Evolutionary conservation across 768 basidiomycete species (phyloP), one percentile per base, ranked within the genome.

Genomic region (Lactarius hengduanensis): DNA sequence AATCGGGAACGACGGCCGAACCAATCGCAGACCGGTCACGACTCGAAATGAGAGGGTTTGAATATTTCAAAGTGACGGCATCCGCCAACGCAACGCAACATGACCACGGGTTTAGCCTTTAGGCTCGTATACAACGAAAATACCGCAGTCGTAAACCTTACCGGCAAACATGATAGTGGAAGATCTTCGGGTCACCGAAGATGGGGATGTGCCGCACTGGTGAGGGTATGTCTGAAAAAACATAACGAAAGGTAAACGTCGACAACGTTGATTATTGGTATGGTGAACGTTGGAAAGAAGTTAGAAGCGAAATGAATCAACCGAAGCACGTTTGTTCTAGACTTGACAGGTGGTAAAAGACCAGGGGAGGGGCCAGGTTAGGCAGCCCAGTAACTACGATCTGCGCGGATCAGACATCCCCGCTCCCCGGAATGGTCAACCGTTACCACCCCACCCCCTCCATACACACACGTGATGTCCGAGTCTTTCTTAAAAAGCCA

Each of bases 271-370:
- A 32, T 18, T 30, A 28, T 50, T 34, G 28, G 32, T 38, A 36
- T 34, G 26, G 9, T 30, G 11, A 62, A 57, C 32, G 43, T 50
- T 47, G 47, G 0, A 26, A 32, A 55, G 18, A 3, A 18, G 4
- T 55, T 18, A 18, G 54, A 55, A 55, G 32, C 4, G 10, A 26
- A 13, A 40, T 20, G 26, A 40, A 28, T 26, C 10, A 62, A 34
- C 47, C 65, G 65, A 62, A 54, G 61, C 47, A 66, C 65, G 65
- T 66, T 62, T 41, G 57, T 54, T 58, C 65, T 62, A 53, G 61
- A 36, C 38, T 32, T 43, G 47, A 53, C 11, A 53, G 13, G 1
- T 22, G 47, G 50, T 50, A 50, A 50, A 26, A 22, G 16, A n/a
- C 56, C 30, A 57, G 47, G 47, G 22, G 10, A 4, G 5, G 22